Evolutionary conservation across 2,329 filamentous ascomycete genomes (phyloP).

Genomic region (Diaporthe australafricana): DNA sequence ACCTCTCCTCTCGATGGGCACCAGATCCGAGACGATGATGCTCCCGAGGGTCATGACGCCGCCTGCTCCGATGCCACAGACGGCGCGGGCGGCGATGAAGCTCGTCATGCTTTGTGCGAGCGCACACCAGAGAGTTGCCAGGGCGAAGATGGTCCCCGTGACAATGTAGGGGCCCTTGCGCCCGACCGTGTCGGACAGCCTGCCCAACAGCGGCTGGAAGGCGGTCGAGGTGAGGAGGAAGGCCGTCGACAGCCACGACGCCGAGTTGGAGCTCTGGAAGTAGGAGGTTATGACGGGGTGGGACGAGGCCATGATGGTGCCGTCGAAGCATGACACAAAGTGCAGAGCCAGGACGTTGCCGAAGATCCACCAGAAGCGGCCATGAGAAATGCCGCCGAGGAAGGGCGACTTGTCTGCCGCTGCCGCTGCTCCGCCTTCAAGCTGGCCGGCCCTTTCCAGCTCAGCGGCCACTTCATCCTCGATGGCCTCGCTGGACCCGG

Average conservation of each 20-base stretch:
- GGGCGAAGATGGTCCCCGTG: slow-evolving; percentile 70
- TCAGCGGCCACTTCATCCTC: slow-evolving; percentile 20
- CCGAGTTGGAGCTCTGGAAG: slow-evolving; percentile 81
- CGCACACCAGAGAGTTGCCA: slow-evolving; percentile 77
- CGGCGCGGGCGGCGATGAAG: slow-evolving; percentile 76
- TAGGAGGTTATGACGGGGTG: slow-evolving; percentile 85
- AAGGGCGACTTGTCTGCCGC: slow-evolving; percentile 42
- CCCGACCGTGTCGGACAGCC: slow-evolving; percentile 80
- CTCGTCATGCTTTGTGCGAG: slow-evolving; percentile 74
- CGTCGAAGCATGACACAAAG: slow-evolving; percentile 76
- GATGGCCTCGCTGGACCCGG: slow-evolving; percentile 27
- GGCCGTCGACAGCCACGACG: slow-evolving; percentile 85
- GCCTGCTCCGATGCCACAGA: slow-evolving; percentile 80
- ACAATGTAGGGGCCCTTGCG: slow-evolving; percentile 75
- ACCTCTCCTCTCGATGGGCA: slow-evolving; percentile 74
- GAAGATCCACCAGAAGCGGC: slow-evolving; percentile 74
- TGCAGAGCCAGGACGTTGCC: slow-evolving; percentile 67
- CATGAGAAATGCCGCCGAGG: slow-evolving; percentile 58
- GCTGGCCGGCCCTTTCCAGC: background rate
- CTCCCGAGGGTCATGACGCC: slow-evolving; percentile 76
- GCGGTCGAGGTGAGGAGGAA: slow-evolving; percentile 82
- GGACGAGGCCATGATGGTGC: slow-evolving; percentile 83
- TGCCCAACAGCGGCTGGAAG: slow-evolving; percentile 80
- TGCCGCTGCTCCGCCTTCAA: no score
- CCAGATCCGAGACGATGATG: slow-evolving; percentile 79